Conservation (phyloP, 106 monocot species). For the Platanthera zijinensis region DNA sequence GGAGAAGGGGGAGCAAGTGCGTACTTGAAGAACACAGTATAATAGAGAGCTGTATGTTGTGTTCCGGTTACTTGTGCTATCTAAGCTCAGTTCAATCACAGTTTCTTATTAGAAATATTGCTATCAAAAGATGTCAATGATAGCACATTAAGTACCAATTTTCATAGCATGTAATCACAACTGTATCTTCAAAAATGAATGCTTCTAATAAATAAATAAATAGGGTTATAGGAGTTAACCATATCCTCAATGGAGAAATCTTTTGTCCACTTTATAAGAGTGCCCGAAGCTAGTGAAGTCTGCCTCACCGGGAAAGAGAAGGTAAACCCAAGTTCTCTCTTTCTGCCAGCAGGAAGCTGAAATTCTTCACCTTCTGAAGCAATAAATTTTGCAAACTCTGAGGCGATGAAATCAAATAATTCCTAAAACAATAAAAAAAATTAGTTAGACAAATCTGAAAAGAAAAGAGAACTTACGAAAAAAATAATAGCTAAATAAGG, state of each 20-base stretch:
- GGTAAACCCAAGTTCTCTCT: constrained; percentile 94
- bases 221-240: constrained; percentile 21
- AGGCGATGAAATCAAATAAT: constrained; percentile 91
- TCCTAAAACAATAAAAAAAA: constrained; percentile 52
- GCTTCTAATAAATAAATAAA: neutral
- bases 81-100: neutral
- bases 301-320: constrained; percentile 98
- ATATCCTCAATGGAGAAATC: constrained; percentile 80
- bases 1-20: no score
- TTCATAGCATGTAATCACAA: neutral
- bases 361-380: constrained; percentile 54
- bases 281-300: constrained; percentile 77
- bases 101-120: neutral
- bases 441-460: constrained; percentile 1
- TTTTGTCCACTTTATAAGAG: constrained; percentile 93
- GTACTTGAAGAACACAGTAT: no score
- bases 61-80: no score
- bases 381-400: constrained; percentile 66
- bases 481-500: no score
- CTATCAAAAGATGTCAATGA: neutral
- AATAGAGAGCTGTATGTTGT: no score
- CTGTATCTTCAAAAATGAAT: neutral
- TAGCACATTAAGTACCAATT: neutral
- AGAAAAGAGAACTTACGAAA: neutral
- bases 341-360: constrained; percentile 53